Percentiles rank a stretch among this genome's conserved stretches.
Evolutionary conservation across 345 rosid species (phyloP).

Genomic region (Jatropha curcas): DNA sequence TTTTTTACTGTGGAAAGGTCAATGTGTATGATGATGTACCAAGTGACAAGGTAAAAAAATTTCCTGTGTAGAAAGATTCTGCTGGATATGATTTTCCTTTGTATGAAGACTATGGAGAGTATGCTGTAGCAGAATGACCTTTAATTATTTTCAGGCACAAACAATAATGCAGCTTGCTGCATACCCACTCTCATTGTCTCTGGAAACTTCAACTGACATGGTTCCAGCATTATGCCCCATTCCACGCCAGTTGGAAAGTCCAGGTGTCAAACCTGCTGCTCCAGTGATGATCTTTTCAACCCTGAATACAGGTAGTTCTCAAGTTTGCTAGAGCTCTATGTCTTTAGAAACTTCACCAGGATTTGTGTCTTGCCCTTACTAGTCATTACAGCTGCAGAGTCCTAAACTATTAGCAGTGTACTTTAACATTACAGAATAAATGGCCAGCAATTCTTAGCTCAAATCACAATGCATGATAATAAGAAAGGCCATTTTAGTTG

Average conservation of each 20-base stretch:
- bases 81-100: neutral
- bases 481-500: neutral
- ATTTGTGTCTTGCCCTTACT: neutral
- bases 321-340: neutral
- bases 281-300: conserved; percentile 21
- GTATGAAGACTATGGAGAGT: neutral
- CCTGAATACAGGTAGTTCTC: conserved; percentile 30
- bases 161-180: conserved; percentile 45
- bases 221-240: conserved; percentile 25
- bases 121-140: neutral
- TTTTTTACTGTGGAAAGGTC: conserved; percentile 47
- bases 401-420: neutral
- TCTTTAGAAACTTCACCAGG: neutral
- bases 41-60: conserved; percentile 30
- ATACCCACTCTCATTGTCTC: conserved; percentile 25
- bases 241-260: conserved; percentile 32
- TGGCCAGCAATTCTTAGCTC: neutral
- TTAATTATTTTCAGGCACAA: conserved; percentile 37
- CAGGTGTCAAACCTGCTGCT: conserved; percentile 23
- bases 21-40: conserved; percentile 44
- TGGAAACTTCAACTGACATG: conserved; percentile 25
- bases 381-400: neutral
- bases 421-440: neutral
- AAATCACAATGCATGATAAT: neutral
- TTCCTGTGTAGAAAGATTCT: conserved; percentile 8